Percentiles rank a stretch among this genome's conserved stretches.
phyloP scores from a whole-genome alignment of 108 stramenopile genomes.

The Skeletonema costatum region DNA sequence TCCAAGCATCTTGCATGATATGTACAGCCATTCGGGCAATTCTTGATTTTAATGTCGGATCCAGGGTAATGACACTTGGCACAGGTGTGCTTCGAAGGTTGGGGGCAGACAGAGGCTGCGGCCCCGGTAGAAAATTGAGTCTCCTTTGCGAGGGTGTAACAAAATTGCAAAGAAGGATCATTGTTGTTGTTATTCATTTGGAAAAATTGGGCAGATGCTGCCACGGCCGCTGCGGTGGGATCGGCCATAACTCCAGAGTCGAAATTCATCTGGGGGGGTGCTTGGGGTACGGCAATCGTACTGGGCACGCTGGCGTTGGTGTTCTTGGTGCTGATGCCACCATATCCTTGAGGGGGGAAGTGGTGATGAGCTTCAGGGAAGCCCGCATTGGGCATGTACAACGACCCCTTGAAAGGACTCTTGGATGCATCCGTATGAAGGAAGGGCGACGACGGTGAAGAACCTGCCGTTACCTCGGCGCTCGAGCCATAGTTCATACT shows the following conservation, averaged over 20 bases:
- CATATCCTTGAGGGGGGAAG: not conserved
- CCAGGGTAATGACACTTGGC: constrained; percentile 12
- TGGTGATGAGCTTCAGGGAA: not conserved
- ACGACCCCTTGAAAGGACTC: not conserved
- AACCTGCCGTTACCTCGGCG: not conserved
- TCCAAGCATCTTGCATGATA: constrained; percentile 37
- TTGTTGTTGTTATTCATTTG: not conserved
- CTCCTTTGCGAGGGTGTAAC: not conserved
- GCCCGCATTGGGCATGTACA: not conserved
- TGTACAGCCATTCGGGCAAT: constrained; percentile 19
- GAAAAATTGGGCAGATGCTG: not conserved
- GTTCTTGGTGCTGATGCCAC: not conserved
- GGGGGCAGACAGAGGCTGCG: not conserved
- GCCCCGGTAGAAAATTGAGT: not conserved
- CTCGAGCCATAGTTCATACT: not conserved
- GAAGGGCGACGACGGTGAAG: not conserved
- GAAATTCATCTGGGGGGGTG: not conserved
- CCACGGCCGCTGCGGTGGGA: not conserved
- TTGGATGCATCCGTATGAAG: not conserved
- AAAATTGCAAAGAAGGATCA: not conserved
- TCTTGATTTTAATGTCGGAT: constrained; percentile 14
- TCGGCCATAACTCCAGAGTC: not conserved
- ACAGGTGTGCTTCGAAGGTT: constrained; percentile 5
- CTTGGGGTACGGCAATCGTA: not conserved
- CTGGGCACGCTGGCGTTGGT: not conserved